Percentiles rank a stretch among this genome's conserved stretches.
Evolutionary conservation across 192 early-diverging fungal species (phyloP).

Genomic region (Backusella tuberculispora): DNA sequence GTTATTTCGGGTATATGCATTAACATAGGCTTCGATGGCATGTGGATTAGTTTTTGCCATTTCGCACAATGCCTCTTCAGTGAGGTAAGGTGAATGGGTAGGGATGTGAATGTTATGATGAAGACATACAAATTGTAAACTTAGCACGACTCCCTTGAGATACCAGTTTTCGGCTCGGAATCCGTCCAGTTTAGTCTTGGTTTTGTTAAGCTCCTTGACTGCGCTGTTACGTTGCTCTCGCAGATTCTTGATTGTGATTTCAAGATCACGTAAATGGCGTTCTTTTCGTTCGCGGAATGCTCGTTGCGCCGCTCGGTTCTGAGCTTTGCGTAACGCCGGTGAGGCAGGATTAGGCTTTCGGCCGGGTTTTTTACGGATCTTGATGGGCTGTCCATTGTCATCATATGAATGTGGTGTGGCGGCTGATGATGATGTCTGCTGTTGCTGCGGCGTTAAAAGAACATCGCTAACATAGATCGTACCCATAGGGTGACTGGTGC

Average conservation of each 20-base stretch:
- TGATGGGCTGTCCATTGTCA: constrained; percentile 39
- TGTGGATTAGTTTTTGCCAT: constrained; percentile 39
- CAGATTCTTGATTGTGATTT: constrained; percentile 71
- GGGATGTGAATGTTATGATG: constrained; percentile 40
- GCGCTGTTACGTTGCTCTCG: constrained; percentile 60
- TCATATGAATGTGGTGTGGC: not conserved
- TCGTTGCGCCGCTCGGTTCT: constrained; percentile 89
- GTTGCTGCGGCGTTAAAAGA: not conserved
- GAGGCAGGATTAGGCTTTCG: constrained; percentile 63
- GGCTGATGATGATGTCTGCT: not conserved
- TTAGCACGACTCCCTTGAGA: constrained; percentile 50
- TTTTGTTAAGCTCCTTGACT: constrained; percentile 39
- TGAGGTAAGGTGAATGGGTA: constrained; percentile 38
- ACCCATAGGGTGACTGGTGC: not conserved
- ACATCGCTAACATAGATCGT: constrained; percentile 14
- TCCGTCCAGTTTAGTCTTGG: constrained; percentile 47
- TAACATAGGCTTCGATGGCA: constrained; percentile 40
- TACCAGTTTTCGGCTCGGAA: constrained; percentile 51
- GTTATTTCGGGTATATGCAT: constrained; percentile 38
- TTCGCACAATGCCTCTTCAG: constrained; percentile 32
- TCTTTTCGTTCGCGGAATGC: constrained; percentile 90
- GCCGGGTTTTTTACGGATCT: constrained; percentile 59
- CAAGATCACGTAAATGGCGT: constrained; percentile 74
- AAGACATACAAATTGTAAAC: constrained; percentile 46
- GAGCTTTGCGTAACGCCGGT: constrained; percentile 65